phyloP scores from a whole-genome alignment of 179 eudicot genomes.

The Spinacia oleracea region DNA sequence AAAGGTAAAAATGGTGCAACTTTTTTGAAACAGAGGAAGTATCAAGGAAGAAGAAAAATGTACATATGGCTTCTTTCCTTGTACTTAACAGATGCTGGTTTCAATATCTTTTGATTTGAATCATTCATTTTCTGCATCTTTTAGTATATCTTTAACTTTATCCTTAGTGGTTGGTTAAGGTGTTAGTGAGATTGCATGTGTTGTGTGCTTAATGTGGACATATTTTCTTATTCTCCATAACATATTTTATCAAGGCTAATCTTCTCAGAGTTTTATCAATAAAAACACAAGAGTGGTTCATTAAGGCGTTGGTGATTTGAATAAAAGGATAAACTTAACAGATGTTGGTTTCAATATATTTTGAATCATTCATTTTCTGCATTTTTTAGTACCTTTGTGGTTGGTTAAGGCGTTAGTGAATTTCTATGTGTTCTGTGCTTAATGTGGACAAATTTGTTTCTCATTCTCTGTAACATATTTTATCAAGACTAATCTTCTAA shows the following conservation, averaged over 20 bases:
- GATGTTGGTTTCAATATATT: not conserved
- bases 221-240: not conserved
- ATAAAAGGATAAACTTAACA: too few species aligned
- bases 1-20: too few species aligned
- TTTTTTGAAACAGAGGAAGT: too few species aligned
- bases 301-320: too few species aligned
- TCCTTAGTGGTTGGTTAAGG: not conserved
- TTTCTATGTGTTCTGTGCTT: too few species aligned
- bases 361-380: not conserved
- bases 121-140: not conserved
- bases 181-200: not conserved
- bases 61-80: not conserved
- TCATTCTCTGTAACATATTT: not conserved
- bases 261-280: not conserved
- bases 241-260: not conserved
- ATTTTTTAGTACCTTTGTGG: not conserved
- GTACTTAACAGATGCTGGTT: not conserved
- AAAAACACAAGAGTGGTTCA: too few species aligned
- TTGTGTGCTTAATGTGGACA: too few species aligned
- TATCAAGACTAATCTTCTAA: not conserved
- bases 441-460: not conserved
- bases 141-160: not conserved
- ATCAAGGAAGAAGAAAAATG: too few species aligned
- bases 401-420: not conserved
- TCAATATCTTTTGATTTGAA: too few species aligned